Base-by-base conservation (phyloP, 2,329 filamentous ascomycete genomes). In the Aspergillus sp. region DNA sequence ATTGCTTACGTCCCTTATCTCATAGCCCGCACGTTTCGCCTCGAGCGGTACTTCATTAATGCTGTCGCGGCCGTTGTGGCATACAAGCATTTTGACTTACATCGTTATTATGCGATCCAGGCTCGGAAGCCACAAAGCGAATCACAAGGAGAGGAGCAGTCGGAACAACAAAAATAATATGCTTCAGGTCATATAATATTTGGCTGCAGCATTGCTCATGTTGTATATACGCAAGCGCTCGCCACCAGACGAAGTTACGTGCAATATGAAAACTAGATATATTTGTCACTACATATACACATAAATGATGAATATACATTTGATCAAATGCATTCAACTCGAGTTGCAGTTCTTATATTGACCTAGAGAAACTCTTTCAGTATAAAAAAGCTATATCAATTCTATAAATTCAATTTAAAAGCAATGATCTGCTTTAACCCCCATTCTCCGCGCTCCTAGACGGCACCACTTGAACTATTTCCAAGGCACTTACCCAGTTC, bases 11-110 rank as follows among this genome's bases (percentile, higher is more conserved):
- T 83, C 9, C 81, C 81, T 3, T 83, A 77, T 63, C 66, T 77
- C 17, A 65, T 84, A 40, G 68, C 83, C 51, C 66, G n/a, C 24
- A 21, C 64, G 19, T 62, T 82, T 1, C 61, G 72, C 0, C 68
- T 83, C 7, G 74, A 84, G 60, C 61, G 69, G 6, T 73, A 70
- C 40, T 82, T 83, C 49, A 74, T 80, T 54, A 84, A 83, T 62
- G 79, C 76, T 0, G 71, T 80, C n/a, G 77, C 80, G 3, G 79
- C 76, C 6, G 73, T 75, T 12, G 21, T 73, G 52, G 63, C 64
- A 1, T 76, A 78, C 59, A 37, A 37, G 15, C 35, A 37, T 37
- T 37, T 37, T 7, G 15, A 37, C 35, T 37, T 37, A 3, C 35
- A 37, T n/a, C 35, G 35, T 6, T 37, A 37, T 37, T n/a, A 37